Evolutionary conservation across 2,329 filamentous ascomycete species (phyloP).

Genomic region (Nemania diffusa): DNA sequence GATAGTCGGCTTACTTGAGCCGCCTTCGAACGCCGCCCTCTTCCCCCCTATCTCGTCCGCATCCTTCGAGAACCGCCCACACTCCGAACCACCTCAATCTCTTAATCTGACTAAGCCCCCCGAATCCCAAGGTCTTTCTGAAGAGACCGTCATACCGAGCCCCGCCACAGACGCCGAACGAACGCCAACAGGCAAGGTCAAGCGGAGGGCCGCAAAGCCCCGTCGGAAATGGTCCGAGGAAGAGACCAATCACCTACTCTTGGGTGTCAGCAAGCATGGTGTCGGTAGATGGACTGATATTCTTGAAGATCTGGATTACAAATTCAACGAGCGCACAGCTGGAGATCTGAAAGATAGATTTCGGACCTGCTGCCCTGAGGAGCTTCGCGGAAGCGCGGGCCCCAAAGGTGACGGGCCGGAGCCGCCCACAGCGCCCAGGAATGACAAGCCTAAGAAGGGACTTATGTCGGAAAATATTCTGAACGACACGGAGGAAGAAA

Average conservation of each 20-base stretch:
- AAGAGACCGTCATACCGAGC: conserved; percentile 45
- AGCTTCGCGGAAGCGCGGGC: conserved; percentile 59
- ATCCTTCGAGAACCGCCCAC: conserved; percentile 61
- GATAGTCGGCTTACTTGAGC: conserved; percentile 71
- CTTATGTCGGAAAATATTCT: conserved; percentile 67
- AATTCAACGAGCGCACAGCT: conserved; percentile 69
- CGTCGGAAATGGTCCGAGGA: conserved; percentile 73
- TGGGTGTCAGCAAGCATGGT: conserved; percentile 70
- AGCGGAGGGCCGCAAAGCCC: conserved; percentile 66
- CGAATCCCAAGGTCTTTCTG: conserved; percentile 42
- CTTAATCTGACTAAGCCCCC: conserved; percentile 50
- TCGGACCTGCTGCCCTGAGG: conserved; percentile 71
- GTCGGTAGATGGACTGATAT: conserved; percentile 74
- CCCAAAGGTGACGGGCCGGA: conserved; percentile 48
- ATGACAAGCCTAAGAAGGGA: conserved; percentile 57
- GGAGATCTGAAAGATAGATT: conserved; percentile 74
- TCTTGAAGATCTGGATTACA: conserved; percentile 68
- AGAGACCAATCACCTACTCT: conserved; percentile 70
- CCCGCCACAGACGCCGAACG: conserved; percentile 47
- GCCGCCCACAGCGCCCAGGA: conserved; percentile 36
- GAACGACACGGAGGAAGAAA: conserved; percentile 57
- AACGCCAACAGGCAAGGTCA: conserved; percentile 54
- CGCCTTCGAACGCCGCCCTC: conserved; percentile 68
- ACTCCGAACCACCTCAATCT: conserved; percentile 56
- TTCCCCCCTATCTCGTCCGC: conserved; percentile 71